Conservation (phyloP, 2,329 filamentous ascomycete genomes). For the Alternaria arbusti region DNA sequence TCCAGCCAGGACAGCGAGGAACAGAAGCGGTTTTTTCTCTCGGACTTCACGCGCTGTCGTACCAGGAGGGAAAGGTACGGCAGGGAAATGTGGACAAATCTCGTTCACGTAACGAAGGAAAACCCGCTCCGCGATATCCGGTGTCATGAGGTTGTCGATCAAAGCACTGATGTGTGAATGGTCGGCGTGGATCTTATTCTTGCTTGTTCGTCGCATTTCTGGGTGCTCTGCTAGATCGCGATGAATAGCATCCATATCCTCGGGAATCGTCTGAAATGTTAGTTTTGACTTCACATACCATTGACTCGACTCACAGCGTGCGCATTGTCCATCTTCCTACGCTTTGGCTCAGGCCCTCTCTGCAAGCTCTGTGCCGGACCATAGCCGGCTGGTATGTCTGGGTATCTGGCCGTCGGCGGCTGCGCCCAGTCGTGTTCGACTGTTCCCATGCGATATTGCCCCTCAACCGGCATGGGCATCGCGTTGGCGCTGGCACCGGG, state of each 20-base stretch:
- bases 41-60: constrained; percentile 63
- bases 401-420: constrained; percentile 20
- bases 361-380: constrained; percentile 39
- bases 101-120: constrained; percentile 63
- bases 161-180: constrained; percentile 46
- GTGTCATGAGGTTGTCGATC: constrained; percentile 58
- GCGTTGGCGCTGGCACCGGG: constrained; percentile 18
- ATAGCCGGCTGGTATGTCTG: constrained; percentile 41
- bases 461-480: constrained; percentile 25
- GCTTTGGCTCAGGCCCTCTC: constrained; percentile 40
- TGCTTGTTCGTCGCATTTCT: constrained; percentile 41
- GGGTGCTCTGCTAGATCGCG: constrained; percentile 45
- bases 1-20: constrained; percentile 63
- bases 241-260: constrained; percentile 48
- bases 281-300: neutral
- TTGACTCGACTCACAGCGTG: constrained; percentile 30
- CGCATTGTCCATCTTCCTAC: constrained; percentile 37
- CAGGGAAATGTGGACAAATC: constrained; percentile 62
- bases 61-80: constrained; percentile 63
- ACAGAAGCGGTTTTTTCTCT: constrained; percentile 64
- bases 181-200: constrained; percentile 39
- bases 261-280: constrained; percentile 40
- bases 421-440: constrained; percentile 41
- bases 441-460: constrained; percentile 33
- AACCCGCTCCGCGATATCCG: constrained; percentile 60